Evolutionary conservation across 768 basidiomycete genomes (phyloP).

Genomic region (Sistotremastrum niveocremeum): DNA sequence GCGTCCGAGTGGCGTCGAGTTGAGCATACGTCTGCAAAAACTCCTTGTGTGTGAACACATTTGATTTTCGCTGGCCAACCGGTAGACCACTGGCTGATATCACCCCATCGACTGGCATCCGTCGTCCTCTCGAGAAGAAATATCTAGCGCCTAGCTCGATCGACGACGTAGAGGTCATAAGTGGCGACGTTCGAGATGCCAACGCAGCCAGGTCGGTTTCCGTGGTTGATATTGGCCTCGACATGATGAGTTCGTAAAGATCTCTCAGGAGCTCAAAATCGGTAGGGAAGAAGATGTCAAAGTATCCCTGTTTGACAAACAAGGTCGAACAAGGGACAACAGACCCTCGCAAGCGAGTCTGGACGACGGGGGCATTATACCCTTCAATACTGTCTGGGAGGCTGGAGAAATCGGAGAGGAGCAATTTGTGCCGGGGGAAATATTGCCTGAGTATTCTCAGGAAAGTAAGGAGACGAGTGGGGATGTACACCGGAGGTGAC

Average conservation of each 20-base stretch:
- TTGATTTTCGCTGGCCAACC: conserved; percentile 68
- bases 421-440: conserved; percentile 88
- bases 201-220: conserved; percentile 15
- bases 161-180: conserved; percentile 34
- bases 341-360: conserved; percentile 74
- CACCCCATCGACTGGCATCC: conserved; percentile 57
- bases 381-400: conserved; percentile 80
- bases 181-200: conserved; percentile 34
- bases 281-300: conserved; percentile 98
- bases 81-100: conserved; percentile 63
- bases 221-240: conserved; percentile 29
- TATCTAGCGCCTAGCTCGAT: conserved; percentile 45
- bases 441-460: conserved; percentile 66
- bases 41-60: conserved; percentile 77
- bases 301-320: conserved; percentile 88
- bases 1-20: conserved; percentile 50
- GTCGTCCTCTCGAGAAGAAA: conserved; percentile 55
- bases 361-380: conserved; percentile 79
- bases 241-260: conserved; percentile 79
- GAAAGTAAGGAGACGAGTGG: conserved; percentile 79
- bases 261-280: conserved; percentile 73
- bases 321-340: conserved; percentile 85
- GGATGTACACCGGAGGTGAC: conserved; percentile 78
- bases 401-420: conserved; percentile 85
- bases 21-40: conserved; percentile 83